Evolutionary conservation across 768 basidiomycete species (phyloP), one percentile per base, ranked within the genome.

Genomic region (Rhodotorula kratochvilovae): DNA sequence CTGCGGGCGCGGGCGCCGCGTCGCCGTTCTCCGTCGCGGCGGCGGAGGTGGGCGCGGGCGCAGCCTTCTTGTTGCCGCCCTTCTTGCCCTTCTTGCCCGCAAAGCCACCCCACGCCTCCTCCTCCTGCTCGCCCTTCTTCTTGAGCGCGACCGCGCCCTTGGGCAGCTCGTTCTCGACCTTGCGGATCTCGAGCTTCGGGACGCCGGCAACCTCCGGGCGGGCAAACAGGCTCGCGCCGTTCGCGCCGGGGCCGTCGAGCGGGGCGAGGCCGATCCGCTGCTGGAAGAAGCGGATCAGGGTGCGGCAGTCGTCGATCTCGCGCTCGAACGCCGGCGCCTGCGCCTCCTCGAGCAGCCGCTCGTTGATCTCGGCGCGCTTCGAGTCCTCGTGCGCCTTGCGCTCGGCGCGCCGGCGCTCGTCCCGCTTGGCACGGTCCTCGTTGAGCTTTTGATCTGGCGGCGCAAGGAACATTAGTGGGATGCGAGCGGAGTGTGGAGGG

Each of bases 271-370:
- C 64, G 67, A 72, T 64, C 36, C 76, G 63, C 68, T 72, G 23
- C 83, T 85, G 51, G 81, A 96, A 87, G 78, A 84, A 87, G 80
- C 92, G 89, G 79, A 95, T 88, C 74, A 96, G 86, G 7, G 90
- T 95, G 78, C 91, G 89, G 82, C 93, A 97, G 80, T 98, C 96
- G 83, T 98, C 92, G 77, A 99, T 92, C 80, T 97, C 87, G 63
- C 87, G 84, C 78, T 91, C 90, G 85, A 86, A 98, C 0, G 96
- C 96, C 36, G 96, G 94, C 33, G 85, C 78, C 69, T 88, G 86
- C 33, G 96, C 96, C 79, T 98, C 93, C 70, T 99, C 96, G 62
- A 90, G 87, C 58, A 97, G 80, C 50, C 87, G 88, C 75, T 89
- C 86, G 17, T 86, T 88, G 69, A 88, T 84, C 79, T 92, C 92